Evolutionary conservation across 768 basidiomycete species (phyloP), one percentile per base, ranked within the genome.

Genomic region (Inosperma sp.): DNA sequence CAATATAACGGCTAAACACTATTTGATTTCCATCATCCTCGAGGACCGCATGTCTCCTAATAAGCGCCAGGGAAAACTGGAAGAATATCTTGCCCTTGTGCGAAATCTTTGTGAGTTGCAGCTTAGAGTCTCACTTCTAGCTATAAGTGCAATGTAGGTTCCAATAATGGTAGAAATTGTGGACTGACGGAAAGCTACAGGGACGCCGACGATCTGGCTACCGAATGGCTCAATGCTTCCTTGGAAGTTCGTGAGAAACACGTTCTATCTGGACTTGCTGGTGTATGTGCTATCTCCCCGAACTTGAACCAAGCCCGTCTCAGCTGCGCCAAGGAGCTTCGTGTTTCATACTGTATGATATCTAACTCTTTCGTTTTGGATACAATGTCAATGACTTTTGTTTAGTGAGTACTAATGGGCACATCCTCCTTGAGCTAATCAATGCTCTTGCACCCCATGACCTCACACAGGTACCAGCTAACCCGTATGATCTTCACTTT

Each of bases 291-390:
- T 43, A 17, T 0, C 17, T 44, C 42, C 42, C 17, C 42, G 5
- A 44, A 44, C 42, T 30, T 44, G 42, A 44, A 44, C 27, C 25
- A 42, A 17, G 42, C 42, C 10, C 26, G 42, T 22, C 29, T 45
- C 19, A 45, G 43, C 17, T 45, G 43, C 29, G 2, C 19, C 19
- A 45, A 45, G 7, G 43, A 45, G 27, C 43, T 45, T 22, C 43
- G 29, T 31, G 13, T 31, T 45, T 29, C 19, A 31, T 45, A 45
- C 16, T 22, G 29, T 45, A n/a, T n/a, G n/a, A n/a, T n/a, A n/a
- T n/a, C n/a, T n/a, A 22, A 22, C 7, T 45, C 30, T 31, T 33
- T 22, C 14, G 21, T 45, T 45, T 31, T 14, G 7, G 17, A 27
- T 8, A 21, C 29, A 31, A 14, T 31, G 3, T 29, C 26, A 29